Conservation (phyloP, 75 land plant genomes). For the Azolla pinnata region DNA sequence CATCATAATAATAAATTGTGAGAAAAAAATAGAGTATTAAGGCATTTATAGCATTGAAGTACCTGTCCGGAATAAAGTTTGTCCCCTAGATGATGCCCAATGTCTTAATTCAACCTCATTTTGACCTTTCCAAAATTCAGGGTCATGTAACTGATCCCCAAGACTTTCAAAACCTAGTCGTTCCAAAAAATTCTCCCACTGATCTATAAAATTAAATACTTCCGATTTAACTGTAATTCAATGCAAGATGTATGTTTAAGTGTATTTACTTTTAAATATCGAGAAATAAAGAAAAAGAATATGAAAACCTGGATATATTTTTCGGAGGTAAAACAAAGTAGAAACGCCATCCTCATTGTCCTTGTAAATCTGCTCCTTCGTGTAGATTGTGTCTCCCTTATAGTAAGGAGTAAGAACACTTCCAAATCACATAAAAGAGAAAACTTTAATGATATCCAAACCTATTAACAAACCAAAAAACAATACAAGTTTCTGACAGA, state of each 20-base stretch:
- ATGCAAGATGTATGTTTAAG: too few relatives aligned
- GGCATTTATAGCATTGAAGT: conserved; percentile 2
- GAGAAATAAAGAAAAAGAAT: too few relatives aligned
- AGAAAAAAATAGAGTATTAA: neutral
- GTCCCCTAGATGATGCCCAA: conserved; percentile 95
- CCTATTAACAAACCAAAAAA: too few relatives aligned
- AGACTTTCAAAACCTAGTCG: conserved; percentile 44
- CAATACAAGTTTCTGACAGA: too few relatives aligned
- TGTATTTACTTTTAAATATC: too few relatives aligned
- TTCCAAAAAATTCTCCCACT: conserved; percentile 96
- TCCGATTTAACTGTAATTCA: too few relatives aligned
- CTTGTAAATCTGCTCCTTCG: conserved; percentile 57
- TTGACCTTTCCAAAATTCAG: conserved; percentile 32
- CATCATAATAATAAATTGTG: neutral
- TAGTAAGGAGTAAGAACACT: conserved; percentile 97
- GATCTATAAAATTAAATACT: too few relatives aligned
- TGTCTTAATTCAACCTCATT: conserved; percentile 71
- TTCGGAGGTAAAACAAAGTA: conserved; percentile 81
- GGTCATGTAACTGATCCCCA: conserved; percentile 39
- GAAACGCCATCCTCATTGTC: conserved; percentile 98
- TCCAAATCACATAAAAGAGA: too few relatives aligned
- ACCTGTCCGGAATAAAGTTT: conserved; percentile 94
- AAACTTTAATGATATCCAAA: too few relatives aligned
- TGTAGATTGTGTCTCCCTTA: conserved; percentile 78
- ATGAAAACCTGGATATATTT: conserved; percentile 90